phyloP scores from a whole-genome alignment of 495 filamentous ascomycete genomes.

The Hypoxylon fuscum region DNA sequence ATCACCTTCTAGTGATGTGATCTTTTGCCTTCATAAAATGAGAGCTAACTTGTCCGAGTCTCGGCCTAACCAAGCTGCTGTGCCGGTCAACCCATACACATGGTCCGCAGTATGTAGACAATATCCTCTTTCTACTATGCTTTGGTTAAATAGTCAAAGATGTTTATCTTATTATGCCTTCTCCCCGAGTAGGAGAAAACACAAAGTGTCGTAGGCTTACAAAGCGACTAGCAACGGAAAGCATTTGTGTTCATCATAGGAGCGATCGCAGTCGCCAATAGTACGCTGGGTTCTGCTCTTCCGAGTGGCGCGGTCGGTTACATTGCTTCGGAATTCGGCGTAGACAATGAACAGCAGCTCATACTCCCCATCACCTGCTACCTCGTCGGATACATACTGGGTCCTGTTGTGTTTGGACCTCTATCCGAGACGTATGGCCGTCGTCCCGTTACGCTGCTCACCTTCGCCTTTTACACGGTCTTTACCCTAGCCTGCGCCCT shows the following conservation, averaged over 20 bases:
- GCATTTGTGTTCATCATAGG: constrained; percentile 3
- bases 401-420: constrained; percentile 55
- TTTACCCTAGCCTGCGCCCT: constrained; percentile 79
- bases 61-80: not conserved
- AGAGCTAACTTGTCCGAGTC: not conserved
- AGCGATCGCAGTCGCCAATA: constrained; percentile 5
- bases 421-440: constrained; percentile 75
- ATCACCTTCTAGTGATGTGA: too few species aligned
- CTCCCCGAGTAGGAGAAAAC: too few species aligned
- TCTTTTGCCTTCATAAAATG: too few species aligned
- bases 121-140: too few species aligned
- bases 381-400: constrained; percentile 65
- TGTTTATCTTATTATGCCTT: too few species aligned
- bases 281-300: not conserved
- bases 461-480: constrained; percentile 73
- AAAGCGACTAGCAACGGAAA: not conserved
- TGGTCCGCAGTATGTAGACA: constrained; percentile 4
- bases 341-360: not conserved
- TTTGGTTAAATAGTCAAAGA: too few species aligned
- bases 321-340: constrained; percentile 3
- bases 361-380: constrained; percentile 52
- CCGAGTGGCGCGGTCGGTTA: not conserved
- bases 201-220: too few species aligned
- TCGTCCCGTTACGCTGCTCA: constrained; percentile 71
- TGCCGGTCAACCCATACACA: constrained; percentile 1